phyloP scores from a whole-genome alignment of 495 filamentous ascomycete species.

The Podospora conica region DNA sequence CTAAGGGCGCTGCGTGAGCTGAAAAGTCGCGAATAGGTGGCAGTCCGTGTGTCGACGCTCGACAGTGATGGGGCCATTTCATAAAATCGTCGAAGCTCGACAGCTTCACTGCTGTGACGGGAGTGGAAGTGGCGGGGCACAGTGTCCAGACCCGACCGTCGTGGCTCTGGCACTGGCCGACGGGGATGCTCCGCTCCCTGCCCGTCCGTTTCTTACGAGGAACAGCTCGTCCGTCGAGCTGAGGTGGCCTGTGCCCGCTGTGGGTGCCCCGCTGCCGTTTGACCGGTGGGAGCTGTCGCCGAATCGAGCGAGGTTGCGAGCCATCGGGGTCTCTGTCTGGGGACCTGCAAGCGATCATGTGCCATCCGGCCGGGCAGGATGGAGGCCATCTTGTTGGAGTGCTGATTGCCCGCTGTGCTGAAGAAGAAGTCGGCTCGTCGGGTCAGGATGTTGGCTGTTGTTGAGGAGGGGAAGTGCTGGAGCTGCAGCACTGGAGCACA shows the following conservation, averaged over 20 bases:
- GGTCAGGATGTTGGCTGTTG: neutral
- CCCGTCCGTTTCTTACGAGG: too few relatives aligned
- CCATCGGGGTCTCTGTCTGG: neutral
- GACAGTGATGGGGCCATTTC: neutral
- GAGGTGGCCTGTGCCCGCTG: neutral
- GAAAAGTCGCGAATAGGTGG: neutral
- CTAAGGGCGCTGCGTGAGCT: neutral
- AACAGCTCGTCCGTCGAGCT: neutral
- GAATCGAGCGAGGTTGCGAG: neutral
- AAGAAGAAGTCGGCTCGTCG: neutral
- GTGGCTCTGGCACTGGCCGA: neutral
- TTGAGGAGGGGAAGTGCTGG: neutral
- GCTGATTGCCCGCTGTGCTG: too few relatives aligned
- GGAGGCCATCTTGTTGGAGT: neutral
- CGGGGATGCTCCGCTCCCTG: neutral
- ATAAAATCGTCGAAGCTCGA: neutral
- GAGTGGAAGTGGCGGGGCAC: neutral
- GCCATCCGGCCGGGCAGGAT: neutral
- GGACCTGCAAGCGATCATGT: conserved; percentile 7
- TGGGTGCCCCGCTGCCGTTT: neutral
- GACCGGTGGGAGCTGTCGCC: neutral
- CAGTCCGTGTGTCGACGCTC: neutral
- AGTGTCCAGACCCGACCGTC: neutral
- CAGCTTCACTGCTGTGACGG: neutral
- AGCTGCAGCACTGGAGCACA: conserved; percentile 4